Evolutionary conservation across 2,329 filamentous ascomycete species (phyloP).

Genomic region (Aspergillus hiratsukae): DNA sequence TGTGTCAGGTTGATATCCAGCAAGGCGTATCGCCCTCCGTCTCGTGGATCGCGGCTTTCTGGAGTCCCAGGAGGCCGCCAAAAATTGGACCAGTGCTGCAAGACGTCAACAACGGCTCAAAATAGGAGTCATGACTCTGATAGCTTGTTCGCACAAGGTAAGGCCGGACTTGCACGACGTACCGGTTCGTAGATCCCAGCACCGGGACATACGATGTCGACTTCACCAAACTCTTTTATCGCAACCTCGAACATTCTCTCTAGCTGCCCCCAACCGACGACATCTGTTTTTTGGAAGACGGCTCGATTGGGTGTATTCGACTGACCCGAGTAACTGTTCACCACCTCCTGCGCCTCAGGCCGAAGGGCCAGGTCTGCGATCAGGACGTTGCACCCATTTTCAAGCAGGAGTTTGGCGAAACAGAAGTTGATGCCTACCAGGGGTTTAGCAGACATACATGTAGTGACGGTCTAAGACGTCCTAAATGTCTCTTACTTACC

Average conservation of each 20-base stretch:
- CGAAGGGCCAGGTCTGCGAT: conserved; percentile 44
- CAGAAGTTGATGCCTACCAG: conserved; percentile 43
- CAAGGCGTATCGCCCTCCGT: conserved; percentile 40
- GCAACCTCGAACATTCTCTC: conserved; percentile 48
- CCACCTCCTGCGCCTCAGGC: conserved; percentile 40
- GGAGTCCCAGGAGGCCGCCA: conserved; percentile 45
- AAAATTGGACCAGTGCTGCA: conserved; percentile 46
- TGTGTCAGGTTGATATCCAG: conserved; percentile 51
- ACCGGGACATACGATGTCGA: conserved; percentile 46
- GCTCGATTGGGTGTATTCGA: conserved; percentile 26
- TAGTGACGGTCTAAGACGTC: background rate
- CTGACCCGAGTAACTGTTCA: conserved; percentile 32
- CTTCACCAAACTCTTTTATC: conserved; percentile 44
- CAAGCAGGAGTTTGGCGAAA: conserved; percentile 41
- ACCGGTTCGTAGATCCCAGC: conserved; percentile 45
- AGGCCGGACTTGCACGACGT: conserved; percentile 8
- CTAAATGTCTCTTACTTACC: conserved; percentile 31
- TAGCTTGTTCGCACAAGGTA: background rate
- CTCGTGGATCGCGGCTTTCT: conserved; percentile 38
- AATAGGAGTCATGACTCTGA: background rate
- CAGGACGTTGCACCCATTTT: conserved; percentile 44
- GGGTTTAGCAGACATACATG: conserved; percentile 1
- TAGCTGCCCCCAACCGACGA: conserved; percentile 48
- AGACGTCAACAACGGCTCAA: conserved; percentile 1
- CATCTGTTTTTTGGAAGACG: conserved; percentile 45